Conservation (phyloP, 176 grass and related monocot genomes). For the Carex myosuroides region DNA sequence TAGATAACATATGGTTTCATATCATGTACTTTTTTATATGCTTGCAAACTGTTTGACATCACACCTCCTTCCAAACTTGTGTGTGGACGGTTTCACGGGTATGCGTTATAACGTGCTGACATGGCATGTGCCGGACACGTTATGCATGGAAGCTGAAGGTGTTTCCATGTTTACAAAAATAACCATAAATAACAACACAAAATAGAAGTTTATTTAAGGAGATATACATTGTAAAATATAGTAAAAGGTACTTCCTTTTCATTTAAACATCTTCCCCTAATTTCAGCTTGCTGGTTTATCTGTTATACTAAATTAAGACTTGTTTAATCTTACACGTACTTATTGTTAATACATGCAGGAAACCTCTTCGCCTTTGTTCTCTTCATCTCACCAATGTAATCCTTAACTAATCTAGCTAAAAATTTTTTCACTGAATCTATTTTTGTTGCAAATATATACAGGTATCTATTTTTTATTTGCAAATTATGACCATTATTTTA, state of each 20-base stretch:
- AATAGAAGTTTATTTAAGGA: neutral
- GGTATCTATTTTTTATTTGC: too few species aligned
- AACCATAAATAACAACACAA: neutral
- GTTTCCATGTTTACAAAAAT: neutral
- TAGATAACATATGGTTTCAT: neutral
- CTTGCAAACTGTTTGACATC: neutral
- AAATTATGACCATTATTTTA: too few species aligned
- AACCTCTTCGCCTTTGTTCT: slow-evolving; percentile 66
- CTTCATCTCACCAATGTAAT: slow-evolving; percentile 85
- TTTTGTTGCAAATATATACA: neutral
- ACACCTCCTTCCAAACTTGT: neutral
- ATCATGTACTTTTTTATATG: neutral
- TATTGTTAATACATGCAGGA: slow-evolving; percentile 29
- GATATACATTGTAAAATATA: neutral
- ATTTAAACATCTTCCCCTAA: neutral
- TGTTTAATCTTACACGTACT: neutral
- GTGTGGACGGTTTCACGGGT: neutral
- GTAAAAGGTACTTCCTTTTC: neutral
- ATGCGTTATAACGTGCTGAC: neutral
- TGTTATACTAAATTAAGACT: neutral
- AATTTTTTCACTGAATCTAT: neutral
- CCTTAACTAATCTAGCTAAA: neutral
- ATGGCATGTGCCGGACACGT: neutral
- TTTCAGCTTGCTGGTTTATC: neutral
- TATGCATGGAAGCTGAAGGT: neutral